These are phyloP conservation scores for Gossypium herbaceum DNA, from an alignment of 345 rosid species.

Conservation along the genomic window DNA sequence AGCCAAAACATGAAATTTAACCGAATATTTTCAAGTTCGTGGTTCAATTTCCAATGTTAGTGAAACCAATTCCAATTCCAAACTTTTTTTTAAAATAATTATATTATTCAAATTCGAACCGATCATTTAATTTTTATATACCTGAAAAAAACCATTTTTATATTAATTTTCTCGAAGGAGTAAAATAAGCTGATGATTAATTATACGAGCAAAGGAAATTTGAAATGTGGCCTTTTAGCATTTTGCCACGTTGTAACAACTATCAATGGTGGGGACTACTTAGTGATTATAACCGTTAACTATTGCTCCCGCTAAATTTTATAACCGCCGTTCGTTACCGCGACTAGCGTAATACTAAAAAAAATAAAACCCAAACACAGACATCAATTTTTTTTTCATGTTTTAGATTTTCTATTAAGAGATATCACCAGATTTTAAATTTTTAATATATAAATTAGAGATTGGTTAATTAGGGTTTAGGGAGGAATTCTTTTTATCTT, in stretches of 20 bases:
- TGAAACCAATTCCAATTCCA: constrained; percentile 4
- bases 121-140: no score
- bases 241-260: neutral
- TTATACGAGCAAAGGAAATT: no score
- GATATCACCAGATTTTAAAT: neutral
- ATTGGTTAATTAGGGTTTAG: neutral
- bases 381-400: neutral
- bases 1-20: constrained; percentile 8
- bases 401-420: neutral
- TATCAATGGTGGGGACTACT: neutral
- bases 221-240: neutral
- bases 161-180: no score
- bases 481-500: neutral
- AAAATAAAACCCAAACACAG: neutral
- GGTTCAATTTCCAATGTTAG: neutral
- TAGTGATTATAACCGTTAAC: neutral
- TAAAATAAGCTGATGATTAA: no score
- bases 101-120: no score
- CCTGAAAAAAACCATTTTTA: no score
- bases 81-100: neutral
- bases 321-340: constrained; percentile 13
- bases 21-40: constrained; percentile 18
- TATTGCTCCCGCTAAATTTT: constrained; percentile 13
- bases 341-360: neutral
- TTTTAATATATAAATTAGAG: neutral